phyloP scores from a whole-genome alignment of 73 alveolate genomes.

The Diophrys appendiculata region DNA sequence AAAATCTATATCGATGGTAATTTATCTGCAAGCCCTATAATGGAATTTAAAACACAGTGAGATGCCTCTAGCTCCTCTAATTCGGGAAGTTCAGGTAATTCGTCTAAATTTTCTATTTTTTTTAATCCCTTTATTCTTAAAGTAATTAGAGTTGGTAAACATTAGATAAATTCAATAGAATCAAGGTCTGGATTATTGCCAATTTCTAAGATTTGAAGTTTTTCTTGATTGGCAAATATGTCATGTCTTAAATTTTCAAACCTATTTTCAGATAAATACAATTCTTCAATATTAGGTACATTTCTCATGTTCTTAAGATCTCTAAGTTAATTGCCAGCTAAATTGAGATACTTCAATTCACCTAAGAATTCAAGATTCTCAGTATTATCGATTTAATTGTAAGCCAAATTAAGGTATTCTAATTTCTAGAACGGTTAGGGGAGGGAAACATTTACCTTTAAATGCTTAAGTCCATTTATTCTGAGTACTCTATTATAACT shows the following conservation, averaged over 20 bases:
- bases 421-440: not conserved
- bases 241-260: constrained; percentile 16
- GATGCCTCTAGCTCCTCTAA: constrained; percentile 20
- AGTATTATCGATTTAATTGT: not conserved
- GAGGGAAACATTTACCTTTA: not conserved
- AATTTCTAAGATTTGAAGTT: constrained; percentile 1
- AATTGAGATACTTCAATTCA: not conserved
- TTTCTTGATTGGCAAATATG: constrained; percentile 8
- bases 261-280: not conserved
- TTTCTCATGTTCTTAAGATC: not conserved
- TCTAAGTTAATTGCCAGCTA: not conserved
- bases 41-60: constrained; percentile 6
- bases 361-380: not conserved
- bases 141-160: constrained; percentile 11
- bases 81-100: constrained; percentile 36
- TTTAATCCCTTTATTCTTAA: constrained; percentile 21
- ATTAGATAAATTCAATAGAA: not conserved
- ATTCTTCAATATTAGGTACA: not conserved
- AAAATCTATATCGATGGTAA: not conserved
- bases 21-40: constrained; percentile 8
- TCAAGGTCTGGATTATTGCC: constrained; percentile 12
- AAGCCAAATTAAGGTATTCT: not conserved
- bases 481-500: not conserved
- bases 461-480: constrained; percentile 6
- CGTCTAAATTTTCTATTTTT: constrained; percentile 22